Evolutionary conservation across 2,329 filamentous ascomycete genomes (phyloP), one percentile per base, ranked within the genome.

Genomic region (Amauroascus verrucosus): DNA sequence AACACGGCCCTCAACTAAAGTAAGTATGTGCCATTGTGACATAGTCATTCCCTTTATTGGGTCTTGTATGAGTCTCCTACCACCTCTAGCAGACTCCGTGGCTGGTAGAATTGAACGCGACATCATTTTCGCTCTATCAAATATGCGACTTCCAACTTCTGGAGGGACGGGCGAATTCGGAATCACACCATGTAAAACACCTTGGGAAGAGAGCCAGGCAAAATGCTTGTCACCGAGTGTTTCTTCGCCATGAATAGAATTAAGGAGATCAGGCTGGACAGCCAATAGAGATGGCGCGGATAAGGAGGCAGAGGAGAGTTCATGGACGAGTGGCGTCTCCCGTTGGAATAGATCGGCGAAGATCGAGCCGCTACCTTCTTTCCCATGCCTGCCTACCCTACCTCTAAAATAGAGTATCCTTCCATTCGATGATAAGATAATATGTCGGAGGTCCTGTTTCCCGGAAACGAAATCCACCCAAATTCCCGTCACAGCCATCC

Each of bases 21-120:
- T 82, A 20, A 98, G 70, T 48, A 96, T 83, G 66, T 98, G 93
- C 85, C 93, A 98, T 64, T 95, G 89, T 5, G 90, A 95, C 58
- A 98, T 73, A 0, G 86, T 83, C 66, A 95, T 84, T 0, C 87
- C 87, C 38, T 84, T 82, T 37, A 96, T 83, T 1, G 81, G 77
- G 56, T 94, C 88, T 51, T 85, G 78, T 0, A 81, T 76, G 33
- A 83, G 70, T 57, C 81, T 84, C 57, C 77, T 80, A 22, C 84
- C 76, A 33, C 81, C 84, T 56, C 79, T 79, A 1, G 81, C 72
- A 7, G 79, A 78, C 57, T 89, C 83, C 0, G 81, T 76, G 1
- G 81, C 77, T 1, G 86, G 81, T 40, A 97, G 79, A 54, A 88
- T 82, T 1, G 86, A 80, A 62, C 81, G 82, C 14, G 86, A 74